phyloP scores from a whole-genome alignment of 164 flowering plant species.

The Berberis thunbergii region DNA sequence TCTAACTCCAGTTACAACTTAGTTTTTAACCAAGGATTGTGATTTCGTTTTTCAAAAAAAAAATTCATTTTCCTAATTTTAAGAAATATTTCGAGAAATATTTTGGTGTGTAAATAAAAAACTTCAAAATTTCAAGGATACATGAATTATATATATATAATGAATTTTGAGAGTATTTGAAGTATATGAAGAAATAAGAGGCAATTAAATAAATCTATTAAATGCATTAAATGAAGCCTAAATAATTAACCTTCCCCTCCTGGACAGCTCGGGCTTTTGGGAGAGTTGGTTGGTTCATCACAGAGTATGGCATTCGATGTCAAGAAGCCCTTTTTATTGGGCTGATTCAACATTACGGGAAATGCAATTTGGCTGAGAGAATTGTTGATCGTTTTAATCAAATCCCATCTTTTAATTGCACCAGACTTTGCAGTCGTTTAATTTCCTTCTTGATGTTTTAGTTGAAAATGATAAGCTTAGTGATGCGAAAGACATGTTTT shows the following conservation, averaged over 20 bases:
- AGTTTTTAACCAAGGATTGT: too few relatives aligned
- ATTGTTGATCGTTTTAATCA: slow-evolving; percentile 49
- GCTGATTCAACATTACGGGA: slow-evolving; percentile 64
- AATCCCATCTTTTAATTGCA: slow-evolving; percentile 55
- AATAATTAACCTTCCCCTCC: slow-evolving; percentile 62
- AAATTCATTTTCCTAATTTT: too few relatives aligned
- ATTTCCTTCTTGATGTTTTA: slow-evolving; percentile 48
- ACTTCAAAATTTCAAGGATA: too few relatives aligned
- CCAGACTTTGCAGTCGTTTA: slow-evolving; percentile 55
- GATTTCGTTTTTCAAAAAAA: too few relatives aligned
- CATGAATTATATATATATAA: too few relatives aligned
- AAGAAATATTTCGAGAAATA: too few relatives aligned
- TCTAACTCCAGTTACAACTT: too few relatives aligned
- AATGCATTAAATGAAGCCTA: slow-evolving; percentile 11
- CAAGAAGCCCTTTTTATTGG: slow-evolving; percentile 49
- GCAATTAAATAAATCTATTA: too few relatives aligned
- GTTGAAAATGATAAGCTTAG: slow-evolving; percentile 32
- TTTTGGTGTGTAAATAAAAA: too few relatives aligned
- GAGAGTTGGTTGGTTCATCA: slow-evolving; percentile 32
- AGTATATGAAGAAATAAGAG: too few relatives aligned
- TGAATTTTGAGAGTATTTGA: too few relatives aligned
- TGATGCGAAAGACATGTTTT: slow-evolving; percentile 41
- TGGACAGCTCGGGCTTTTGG: slow-evolving; percentile 42
- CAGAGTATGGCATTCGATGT: slow-evolving; percentile 36
- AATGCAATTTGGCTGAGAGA: slow-evolving; percentile 32